Evolutionary conservation across 1,284 basidiomycete species (phyloP).

Genomic region (Malassezia globosa): DNA sequence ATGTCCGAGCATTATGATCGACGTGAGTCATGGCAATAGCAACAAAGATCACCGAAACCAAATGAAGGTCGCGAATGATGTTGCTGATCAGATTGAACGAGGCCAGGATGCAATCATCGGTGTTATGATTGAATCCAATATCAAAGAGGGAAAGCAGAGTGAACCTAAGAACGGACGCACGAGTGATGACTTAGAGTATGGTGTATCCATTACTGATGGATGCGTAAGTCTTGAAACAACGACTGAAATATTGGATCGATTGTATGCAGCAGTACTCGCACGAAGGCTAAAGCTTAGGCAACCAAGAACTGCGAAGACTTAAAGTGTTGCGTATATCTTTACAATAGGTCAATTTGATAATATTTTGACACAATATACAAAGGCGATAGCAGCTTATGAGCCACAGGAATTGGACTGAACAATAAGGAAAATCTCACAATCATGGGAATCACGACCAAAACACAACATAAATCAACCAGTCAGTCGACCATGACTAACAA

Average conservation of each 20-base stretch:
- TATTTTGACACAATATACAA: no score
- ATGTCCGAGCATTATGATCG: constrained; percentile 44
- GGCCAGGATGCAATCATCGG: constrained; percentile 76
- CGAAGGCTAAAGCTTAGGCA: constrained; percentile 1
- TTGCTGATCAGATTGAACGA: constrained; percentile 65
- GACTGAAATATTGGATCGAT: constrained; percentile 42
- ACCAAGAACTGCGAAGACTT: no score
- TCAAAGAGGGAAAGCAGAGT: constrained; percentile 55
- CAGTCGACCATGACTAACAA: no score
- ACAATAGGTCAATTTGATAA: no score
- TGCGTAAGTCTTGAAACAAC: constrained; percentile 86
- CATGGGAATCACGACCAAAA: no score
- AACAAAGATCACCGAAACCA: constrained; percentile 47
- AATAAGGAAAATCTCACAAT: no score
- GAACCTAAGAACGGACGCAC: constrained; percentile 42
- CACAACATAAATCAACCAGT: no score
- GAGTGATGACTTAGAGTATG: constrained; percentile 37
- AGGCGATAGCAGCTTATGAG: no score
- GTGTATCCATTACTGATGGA: constrained; percentile 50
- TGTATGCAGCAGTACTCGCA: constrained; percentile 36
- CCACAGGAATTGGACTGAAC: no score
- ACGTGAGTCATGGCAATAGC: constrained; percentile 46
- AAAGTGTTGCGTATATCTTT: no score
- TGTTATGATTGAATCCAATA: constrained; percentile 91
- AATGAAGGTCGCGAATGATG: constrained; percentile 55